A percentile compares a stretch with the other conserved stretches of the same genome.
Evolutionary conservation across 306 rosid genomes (phyloP).

Genomic region (Vigna reflexopilosa): DNA sequence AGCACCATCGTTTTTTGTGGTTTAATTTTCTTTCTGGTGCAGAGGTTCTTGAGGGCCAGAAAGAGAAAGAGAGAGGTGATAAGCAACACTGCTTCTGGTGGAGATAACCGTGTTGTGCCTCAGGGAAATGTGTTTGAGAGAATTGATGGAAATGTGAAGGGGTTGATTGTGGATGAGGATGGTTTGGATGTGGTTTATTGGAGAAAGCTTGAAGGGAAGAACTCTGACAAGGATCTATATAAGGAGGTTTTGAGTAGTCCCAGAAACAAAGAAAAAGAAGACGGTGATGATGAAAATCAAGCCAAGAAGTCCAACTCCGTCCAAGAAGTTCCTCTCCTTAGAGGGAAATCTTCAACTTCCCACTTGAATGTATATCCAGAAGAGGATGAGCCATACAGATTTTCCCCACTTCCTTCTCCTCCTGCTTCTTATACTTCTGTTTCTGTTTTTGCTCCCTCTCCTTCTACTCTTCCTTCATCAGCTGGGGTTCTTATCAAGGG

Average conservation of each 20-base stretch:
- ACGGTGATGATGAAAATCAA: constrained; percentile 32
- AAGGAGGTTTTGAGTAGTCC: constrained; percentile 49
- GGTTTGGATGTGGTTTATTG: constrained; percentile 94
- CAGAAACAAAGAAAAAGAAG: constrained; percentile 16
- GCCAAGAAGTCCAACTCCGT: constrained; percentile 43
- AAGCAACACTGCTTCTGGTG: constrained; percentile 18
- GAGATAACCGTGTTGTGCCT: constrained; percentile 51
- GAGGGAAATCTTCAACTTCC: constrained; percentile 84
- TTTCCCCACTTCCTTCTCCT: constrained; percentile 8
- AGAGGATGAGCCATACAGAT: constrained; percentile 39
- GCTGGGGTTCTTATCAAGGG: constrained; percentile 36
- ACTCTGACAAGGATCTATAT: constrained; percentile 42
- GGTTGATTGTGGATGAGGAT: constrained; percentile 83
- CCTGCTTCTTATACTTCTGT: neutral
- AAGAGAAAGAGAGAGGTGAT: constrained; percentile 47
- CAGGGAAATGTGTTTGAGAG: constrained; percentile 48
- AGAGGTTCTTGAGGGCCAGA: constrained; percentile 42
- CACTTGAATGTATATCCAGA: constrained; percentile 47
- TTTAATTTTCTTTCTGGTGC: constrained; percentile 58
- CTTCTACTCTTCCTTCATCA: constrained; percentile 21
- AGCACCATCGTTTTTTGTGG: constrained; percentile 62
- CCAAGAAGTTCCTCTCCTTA: constrained; percentile 82
- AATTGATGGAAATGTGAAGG: constrained; percentile 63
- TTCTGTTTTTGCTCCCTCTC: neutral
- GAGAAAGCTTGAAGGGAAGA: constrained; percentile 73